phyloP scores from a whole-genome alignment of 768 basidiomycete species.

The Mycena epipterygia region DNA sequence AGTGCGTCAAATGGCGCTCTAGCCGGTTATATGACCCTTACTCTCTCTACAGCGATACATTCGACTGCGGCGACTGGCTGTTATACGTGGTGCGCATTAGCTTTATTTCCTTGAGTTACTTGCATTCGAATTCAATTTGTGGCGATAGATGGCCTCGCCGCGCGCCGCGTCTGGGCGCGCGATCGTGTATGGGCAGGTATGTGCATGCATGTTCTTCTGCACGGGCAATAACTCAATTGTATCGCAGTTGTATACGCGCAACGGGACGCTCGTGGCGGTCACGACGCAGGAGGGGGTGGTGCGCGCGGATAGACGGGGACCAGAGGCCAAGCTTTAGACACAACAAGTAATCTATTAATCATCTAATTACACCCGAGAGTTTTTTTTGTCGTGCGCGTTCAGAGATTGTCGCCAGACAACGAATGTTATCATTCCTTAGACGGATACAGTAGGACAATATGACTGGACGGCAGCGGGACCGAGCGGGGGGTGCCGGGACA shows the following conservation, averaged over 20 bases:
- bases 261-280: conserved; percentile 78
- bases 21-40: background rate
- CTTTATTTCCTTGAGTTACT: conserved; percentile 8
- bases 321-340: conserved; percentile 40
- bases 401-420: too few species aligned
- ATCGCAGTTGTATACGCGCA: conserved; percentile 74
- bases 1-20: conserved; percentile 55
- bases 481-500: background rate
- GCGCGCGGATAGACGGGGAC: conserved; percentile 67
- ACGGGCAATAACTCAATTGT: conserved; percentile 1
- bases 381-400: too few species aligned
- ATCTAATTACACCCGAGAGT: background rate
- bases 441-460: conserved; percentile 13
- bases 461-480: conserved; percentile 22
- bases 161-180: conserved; percentile 75
- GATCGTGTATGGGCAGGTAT: conserved; percentile 78
- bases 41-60: conserved; percentile 65
- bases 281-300: conserved; percentile 87
- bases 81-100: conserved; percentile 77
- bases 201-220: conserved; percentile 37
- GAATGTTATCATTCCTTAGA: background rate
- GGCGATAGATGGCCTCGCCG: conserved; percentile 71
- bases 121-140: background rate
- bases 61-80: conserved; percentile 86
- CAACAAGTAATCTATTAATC: conserved; percentile 10